Conservation (phyloP, 2,329 filamentous ascomycete genomes). For the Fusarium subglutinans region DNA sequence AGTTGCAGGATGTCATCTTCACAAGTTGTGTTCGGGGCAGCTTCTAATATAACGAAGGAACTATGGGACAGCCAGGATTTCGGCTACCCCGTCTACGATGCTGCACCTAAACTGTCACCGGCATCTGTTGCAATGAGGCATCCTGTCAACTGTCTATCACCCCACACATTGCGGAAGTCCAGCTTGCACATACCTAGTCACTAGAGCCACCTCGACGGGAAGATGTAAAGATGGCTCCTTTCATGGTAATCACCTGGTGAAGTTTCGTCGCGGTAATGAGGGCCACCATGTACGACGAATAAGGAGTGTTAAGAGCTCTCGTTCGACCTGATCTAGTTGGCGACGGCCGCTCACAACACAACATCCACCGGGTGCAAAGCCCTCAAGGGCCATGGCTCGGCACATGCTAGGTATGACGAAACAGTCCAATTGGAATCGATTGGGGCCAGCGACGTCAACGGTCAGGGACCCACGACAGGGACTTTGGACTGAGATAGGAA, state of each 20-base stretch:
- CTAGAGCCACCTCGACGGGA: slow-evolving; percentile 6
- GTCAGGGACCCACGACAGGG: slow-evolving; percentile 5
- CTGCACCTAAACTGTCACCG: slow-evolving; percentile 35
- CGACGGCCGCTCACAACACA: slow-evolving; percentile 36
- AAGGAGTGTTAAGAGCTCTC: slow-evolving; percentile 15
- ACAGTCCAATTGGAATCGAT: slow-evolving; percentile 12
- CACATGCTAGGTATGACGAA: slow-evolving; percentile 21
- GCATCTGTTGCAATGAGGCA: slow-evolving; percentile 27
- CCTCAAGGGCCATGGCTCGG: slow-evolving; percentile 22
- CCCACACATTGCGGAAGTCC: slow-evolving; percentile 34
- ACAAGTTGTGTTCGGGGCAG: not conserved
- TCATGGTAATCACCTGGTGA: slow-evolving; percentile 28
- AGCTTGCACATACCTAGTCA: slow-evolving; percentile 21
- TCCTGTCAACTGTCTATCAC: slow-evolving; percentile 28
- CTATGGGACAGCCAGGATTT: slow-evolving; percentile 5
- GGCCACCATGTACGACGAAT: slow-evolving; percentile 33
- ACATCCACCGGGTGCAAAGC: slow-evolving; percentile 33
- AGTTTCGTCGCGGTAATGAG: slow-evolving; percentile 39
- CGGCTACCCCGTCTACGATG: slow-evolving; percentile 19
- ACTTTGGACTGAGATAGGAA: slow-evolving; percentile 9
- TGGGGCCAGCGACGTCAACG: slow-evolving; percentile 2
- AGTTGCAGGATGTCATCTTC: not conserved
- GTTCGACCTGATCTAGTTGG: slow-evolving; percentile 17
- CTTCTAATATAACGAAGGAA: not conserved
- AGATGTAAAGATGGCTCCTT: slow-evolving; percentile 20